Base-by-base conservation (phyloP, 2,329 filamentous ascomycete species). In the Botrytis sinoallii region DNA sequence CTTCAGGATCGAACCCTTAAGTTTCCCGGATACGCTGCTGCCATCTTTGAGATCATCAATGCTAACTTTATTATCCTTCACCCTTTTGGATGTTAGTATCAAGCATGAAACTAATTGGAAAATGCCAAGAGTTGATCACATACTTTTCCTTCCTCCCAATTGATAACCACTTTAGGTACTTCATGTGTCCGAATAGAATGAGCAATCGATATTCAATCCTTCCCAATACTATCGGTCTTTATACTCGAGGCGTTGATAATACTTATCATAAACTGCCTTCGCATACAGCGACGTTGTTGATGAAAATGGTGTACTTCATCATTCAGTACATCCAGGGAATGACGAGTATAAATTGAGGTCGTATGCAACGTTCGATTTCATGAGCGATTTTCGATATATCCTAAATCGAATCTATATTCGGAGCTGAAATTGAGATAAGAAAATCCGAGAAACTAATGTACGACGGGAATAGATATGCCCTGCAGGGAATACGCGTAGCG, bases 361-460 rank as follows among this genome's bases (percentile, higher is more conserved):
- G 55, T 20, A 57, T 68, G 38, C 48, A 57, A 57, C n/a, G 29
- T 44, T 25, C 22, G 22, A 61, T 35, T 9, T 35, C 44, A 46
- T 70, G 29, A 70, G 68, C 55, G 42, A 20, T 44, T 29, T 46
- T 61, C 22, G 48, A 42, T 57, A 57, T 57, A 68, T 68, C 38
- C 48, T 14, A 68, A 57, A 32, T 68, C 25, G 66, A 57, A 57
- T 32, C 48, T 68, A 32, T 42, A 9, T 57, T 57, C 66, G 66
- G 66, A 68, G 48, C 66, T 68, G 66, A 68, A 68, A 68, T 68
- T 14, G 48, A 68, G 66, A 68, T 68, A 68, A 68, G 66, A 55
- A 32, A 66, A 68, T 57, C 48, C 48, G 48, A 35, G 48, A 68
- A n/a, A 42, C 48, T 57, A 57, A 57, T 68, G 48, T 57, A 32